Conservation (phyloP, 257 asterid genomes). For the Coffea canephora region DNA sequence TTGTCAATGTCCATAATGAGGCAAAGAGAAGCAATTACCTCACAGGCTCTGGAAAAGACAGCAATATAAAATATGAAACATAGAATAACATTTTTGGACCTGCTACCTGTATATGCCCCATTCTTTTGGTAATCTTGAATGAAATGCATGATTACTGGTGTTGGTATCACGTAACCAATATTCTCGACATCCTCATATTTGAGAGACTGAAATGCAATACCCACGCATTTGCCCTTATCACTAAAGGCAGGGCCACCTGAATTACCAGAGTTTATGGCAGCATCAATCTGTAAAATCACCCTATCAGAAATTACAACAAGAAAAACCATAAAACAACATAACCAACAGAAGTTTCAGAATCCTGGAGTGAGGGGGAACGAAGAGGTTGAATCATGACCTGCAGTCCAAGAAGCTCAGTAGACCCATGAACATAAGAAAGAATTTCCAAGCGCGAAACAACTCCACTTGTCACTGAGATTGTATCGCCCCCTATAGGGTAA, state of each 20-base stretch:
- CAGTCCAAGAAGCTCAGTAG: slow-evolving; percentile 90
- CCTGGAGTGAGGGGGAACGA: neutral
- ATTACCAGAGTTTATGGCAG: slow-evolving; percentile 96
- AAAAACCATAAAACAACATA: slow-evolving; percentile 11
- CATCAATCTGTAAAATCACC: slow-evolving; percentile 67
- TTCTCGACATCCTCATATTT: slow-evolving; percentile 94
- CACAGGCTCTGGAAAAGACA: neutral
- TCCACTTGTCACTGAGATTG: slow-evolving; percentile 93
- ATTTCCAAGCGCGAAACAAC: slow-evolving; percentile 95
- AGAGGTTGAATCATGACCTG: slow-evolving; percentile 44
- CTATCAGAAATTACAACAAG: neutral
- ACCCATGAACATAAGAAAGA: slow-evolving; percentile 89
- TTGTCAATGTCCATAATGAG: no score
- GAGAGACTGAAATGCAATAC: slow-evolving; percentile 95
- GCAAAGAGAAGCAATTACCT: neutral
- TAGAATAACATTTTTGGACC: neutral
- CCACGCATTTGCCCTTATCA: slow-evolving; percentile 86
- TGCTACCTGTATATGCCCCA: slow-evolving; percentile 74
- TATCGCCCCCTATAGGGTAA: slow-evolving; percentile 94
- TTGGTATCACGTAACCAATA: slow-evolving; percentile 96
- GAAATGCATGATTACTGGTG: slow-evolving; percentile 95
- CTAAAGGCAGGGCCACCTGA: slow-evolving; percentile 97
- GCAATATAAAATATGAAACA: no score
- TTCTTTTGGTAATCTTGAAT: slow-evolving; percentile 84
- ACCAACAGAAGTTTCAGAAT: neutral